phyloP scores from a whole-genome alignment of 805 yeast genomes.

The Sugiyamaella marilandica region DNA sequence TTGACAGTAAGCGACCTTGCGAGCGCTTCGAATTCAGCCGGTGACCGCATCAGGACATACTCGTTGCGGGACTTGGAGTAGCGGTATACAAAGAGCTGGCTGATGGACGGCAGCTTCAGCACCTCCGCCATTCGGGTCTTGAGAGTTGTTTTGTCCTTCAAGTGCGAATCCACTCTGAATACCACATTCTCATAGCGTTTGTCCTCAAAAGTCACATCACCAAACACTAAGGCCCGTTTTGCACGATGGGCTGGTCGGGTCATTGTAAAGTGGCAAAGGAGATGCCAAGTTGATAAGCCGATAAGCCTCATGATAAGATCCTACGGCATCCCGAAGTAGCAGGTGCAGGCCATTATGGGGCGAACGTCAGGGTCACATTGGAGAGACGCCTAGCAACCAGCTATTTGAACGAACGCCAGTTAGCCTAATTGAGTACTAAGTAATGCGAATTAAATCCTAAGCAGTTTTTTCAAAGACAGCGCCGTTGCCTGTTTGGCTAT shows the following conservation, averaged over 20 bases:
- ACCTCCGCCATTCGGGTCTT: background rate
- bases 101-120: background rate
- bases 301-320: constrained; percentile 3
- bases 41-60: constrained; percentile 11
- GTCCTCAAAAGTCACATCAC: constrained; percentile 8
- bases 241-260: background rate
- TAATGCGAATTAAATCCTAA: no score
- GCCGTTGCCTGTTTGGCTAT: no score
- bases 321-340: background rate
- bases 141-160: constrained; percentile 3
- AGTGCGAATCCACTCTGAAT: background rate
- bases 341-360: background rate
- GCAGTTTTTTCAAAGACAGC: no score
- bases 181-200: constrained; percentile 1
- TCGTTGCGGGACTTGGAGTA: constrained; percentile 16
- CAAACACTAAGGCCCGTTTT: background rate
- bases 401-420: no score
- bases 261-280: constrained; percentile 1
- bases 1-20: constrained; percentile 17
- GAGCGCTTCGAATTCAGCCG: constrained; percentile 13
- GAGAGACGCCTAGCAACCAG: no score
- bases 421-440: no score
- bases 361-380: no score
- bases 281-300: constrained; percentile 1
- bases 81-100: constrained; percentile 11